phyloP scores from a whole-genome alignment of 2,329 filamentous ascomycete genomes.

The Ascocoryne sarcoides region DNA sequence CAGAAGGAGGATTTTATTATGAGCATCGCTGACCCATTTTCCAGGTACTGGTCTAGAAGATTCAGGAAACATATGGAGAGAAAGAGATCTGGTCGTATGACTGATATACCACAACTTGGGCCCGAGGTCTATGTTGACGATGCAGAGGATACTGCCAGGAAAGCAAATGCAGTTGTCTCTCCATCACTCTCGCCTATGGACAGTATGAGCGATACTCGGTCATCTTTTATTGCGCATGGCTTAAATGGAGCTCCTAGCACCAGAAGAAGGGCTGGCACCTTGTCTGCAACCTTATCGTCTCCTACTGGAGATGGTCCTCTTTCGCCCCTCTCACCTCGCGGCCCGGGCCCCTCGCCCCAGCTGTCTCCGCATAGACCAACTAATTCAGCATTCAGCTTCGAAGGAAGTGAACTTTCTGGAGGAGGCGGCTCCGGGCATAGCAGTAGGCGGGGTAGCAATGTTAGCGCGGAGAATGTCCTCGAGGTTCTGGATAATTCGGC shows the following conservation, averaged over 20 bases:
- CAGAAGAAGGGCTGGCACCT: conserved; percentile 16
- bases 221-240: conserved; percentile 25
- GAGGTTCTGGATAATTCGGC: conserved; percentile 81
- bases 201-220: conserved; percentile 14
- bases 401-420: conserved; percentile 17
- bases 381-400: conserved; percentile 26
- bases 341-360: conserved; percentile 18
- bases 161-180: conserved; percentile 11
- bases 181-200: conserved; percentile 21
- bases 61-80: conserved; percentile 69
- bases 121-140: conserved; percentile 89
- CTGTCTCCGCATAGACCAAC: conserved; percentile 31
- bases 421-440: conserved; percentile 29
- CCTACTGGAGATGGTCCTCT: too few relatives aligned
- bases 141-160: conserved; percentile 38
- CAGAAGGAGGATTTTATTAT: conserved; percentile 7
- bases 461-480: conserved; percentile 69
- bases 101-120: conserved; percentile 65
- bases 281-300: background rate
- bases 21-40: background rate
- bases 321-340: conserved; percentile 4
- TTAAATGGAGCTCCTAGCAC: conserved; percentile 20
- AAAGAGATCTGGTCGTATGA: conserved; percentile 69
- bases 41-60: conserved; percentile 73
- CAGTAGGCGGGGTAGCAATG: conserved; percentile 56